phyloP scores from a whole-genome alignment of 257 asterid species.

The Solanum verrucosum region DNA sequence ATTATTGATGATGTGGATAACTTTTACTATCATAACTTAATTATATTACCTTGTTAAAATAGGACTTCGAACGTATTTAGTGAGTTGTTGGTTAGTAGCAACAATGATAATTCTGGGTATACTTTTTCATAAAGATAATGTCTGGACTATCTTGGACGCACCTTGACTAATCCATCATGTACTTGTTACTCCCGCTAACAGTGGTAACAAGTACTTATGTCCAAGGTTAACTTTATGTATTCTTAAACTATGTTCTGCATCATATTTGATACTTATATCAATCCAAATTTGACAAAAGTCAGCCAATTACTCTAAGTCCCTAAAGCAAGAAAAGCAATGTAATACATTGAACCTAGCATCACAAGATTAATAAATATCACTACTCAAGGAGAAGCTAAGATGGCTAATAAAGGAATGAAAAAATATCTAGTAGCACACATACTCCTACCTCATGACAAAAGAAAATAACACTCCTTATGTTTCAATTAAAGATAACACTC shows the following conservation, averaged over 20 bases:
- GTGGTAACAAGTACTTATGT: background rate
- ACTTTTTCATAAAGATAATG: background rate
- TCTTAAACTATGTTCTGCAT: background rate
- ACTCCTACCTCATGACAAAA: no score
- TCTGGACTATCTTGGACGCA: background rate
- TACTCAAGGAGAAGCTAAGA: background rate
- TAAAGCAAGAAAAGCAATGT: background rate
- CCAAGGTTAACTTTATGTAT: background rate
- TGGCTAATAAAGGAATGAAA: background rate
- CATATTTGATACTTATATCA: background rate
- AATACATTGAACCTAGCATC: background rate
- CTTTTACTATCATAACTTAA: background rate
- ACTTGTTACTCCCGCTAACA: background rate
- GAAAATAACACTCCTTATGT: no score
- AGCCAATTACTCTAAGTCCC: background rate
- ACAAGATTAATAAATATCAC: background rate
- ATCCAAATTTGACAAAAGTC: background rate
- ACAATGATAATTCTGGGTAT: background rate
- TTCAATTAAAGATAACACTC: background rate
- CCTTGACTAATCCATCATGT: background rate
- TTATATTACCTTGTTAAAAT: background rate
- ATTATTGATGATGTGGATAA: background rate
- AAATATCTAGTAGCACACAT: background rate
- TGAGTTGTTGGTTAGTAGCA: background rate
- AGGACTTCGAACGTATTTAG: background rate